Evolutionary conservation across 805 yeast genomes (phyloP), one percentile per base, ranked within the genome.

Genomic region (Barnettozyma salicaria): DNA sequence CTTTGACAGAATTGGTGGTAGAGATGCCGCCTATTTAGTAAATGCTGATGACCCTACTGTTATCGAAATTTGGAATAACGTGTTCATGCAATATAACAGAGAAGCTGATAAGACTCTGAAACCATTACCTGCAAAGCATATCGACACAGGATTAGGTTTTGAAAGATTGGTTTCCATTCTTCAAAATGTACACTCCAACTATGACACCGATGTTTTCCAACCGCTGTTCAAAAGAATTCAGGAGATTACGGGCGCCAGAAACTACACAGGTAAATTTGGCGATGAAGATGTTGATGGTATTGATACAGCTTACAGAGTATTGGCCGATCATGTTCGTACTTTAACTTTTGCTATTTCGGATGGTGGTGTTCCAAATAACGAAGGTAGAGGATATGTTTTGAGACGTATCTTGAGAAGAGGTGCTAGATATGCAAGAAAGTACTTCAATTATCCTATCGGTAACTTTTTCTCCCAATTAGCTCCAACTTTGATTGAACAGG

Each of bases 291-390:
- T 59, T 22, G 97, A 92, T 57, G 97, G 97, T 59, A 76, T 92
- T 47, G 99, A 92, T 59, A 92, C 97, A 30, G 97, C 98, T 37
- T 92, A 92, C 70, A 78, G 99, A 63, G 97, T 92, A 30, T 75
- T 92, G 50, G 98, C 98, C 39, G 99, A 92, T 65, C 99, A 92
- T 60, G 97, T 92, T 25, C 81, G 99, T 65, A 92, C 99, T 19
- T 73, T 92, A 59, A 86, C 96, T 3, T 86, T 92, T 63, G 97
- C 99, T 34, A 72, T 92, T 42, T 85, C 95, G 27, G 99, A 92
- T 62, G 99, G 99, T 56, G 99, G 98, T 57, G 97, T 92, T 40
- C 99, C 99, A 58, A 92, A 92, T 67, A 92, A 89, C 57, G 98
- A 92, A 59, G 99, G 99, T 53, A 82, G 98, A 67, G 99, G 99